Percentiles rank a stretch among this genome's conserved stretches.
These are phyloP conservation scores for Lasiosphaeriaceae sp. DNA, from an alignment of 495 filamentous ascomycete species.

Conservation along the genomic window DNA sequence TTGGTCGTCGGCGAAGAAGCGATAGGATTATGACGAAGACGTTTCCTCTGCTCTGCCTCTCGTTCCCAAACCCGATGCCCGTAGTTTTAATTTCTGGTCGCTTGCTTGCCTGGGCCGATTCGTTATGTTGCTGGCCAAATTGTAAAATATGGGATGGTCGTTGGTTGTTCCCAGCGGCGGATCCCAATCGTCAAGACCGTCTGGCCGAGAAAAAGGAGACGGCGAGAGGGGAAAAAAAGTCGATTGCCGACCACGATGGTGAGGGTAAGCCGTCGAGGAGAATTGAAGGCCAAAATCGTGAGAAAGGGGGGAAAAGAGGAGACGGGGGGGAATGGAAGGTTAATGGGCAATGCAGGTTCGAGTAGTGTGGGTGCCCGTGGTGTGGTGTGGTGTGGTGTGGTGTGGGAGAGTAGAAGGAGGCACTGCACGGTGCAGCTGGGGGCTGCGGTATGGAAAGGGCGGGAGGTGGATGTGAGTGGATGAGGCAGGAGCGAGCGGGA, in stretches of 20 bases:
- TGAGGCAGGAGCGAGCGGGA: slow-evolving; percentile 8
- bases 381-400: background rate
- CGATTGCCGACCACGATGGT: slow-evolving; percentile 8
- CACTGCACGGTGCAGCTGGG: slow-evolving; percentile 19
- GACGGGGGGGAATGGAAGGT: slow-evolving; percentile 17
- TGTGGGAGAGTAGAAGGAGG: slow-evolving; percentile 24
- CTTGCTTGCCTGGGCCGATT: background rate
- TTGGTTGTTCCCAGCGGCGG: slow-evolving; percentile 12
- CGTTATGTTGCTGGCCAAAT: too few relatives aligned
- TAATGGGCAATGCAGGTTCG: slow-evolving; percentile 14
- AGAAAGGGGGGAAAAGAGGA: slow-evolving; percentile 18
- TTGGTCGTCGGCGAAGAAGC: background rate
- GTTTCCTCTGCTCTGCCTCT: background rate
- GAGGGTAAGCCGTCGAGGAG: slow-evolving; percentile 17
- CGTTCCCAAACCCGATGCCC: background rate
- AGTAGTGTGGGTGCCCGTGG: slow-evolving; percentile 2
- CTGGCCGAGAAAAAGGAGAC: slow-evolving; percentile 9
- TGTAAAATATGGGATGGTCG: slow-evolving; percentile 10
- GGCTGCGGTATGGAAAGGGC: slow-evolving; percentile 10
- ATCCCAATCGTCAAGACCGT: slow-evolving; percentile 12
- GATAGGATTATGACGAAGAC: background rate
- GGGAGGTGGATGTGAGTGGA: slow-evolving; percentile 11
- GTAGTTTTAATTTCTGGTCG: background rate
- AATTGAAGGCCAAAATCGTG: slow-evolving; percentile 22
- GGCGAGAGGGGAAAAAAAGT: slow-evolving; percentile 11